A percentile compares a stretch with the other conserved stretches of the same genome.
Evolutionary conservation across 148 eudicot species (phyloP).

Genomic region (Silene conica): DNA sequence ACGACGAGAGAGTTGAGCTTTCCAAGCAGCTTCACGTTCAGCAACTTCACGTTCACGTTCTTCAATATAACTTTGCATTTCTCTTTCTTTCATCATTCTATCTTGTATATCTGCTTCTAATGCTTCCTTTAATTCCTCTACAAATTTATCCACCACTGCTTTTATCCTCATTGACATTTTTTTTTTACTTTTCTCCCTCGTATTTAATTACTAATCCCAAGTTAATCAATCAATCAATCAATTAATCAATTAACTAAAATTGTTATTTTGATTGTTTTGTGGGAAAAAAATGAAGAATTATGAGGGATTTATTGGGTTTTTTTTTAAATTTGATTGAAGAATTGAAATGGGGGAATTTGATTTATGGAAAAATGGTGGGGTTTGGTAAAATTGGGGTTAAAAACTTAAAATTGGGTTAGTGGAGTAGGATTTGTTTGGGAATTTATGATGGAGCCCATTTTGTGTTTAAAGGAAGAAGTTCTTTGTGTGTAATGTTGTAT

Average conservation of each 20-base stretch:
- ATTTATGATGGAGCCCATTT: slow-evolving; percentile 3
- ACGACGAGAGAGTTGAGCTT: slow-evolving; percentile 96
- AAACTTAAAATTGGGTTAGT: too few species aligned
- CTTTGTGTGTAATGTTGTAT: slow-evolving; percentile 8
- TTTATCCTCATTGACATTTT: slow-evolving; percentile 79
- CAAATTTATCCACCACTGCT: slow-evolving; percentile 89
- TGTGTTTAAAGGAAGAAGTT: background rate
- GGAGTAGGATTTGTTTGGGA: background rate
- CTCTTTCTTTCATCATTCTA: slow-evolving; percentile 94
- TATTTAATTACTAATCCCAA: too few species aligned
- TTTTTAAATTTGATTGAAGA: background rate
- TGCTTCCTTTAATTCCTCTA: slow-evolving; percentile 89
- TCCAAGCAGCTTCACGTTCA: slow-evolving; percentile 99
- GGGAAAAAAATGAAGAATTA: too few species aligned
- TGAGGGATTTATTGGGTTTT: too few species aligned
- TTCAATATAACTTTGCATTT: slow-evolving; percentile 95
- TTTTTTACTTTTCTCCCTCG: too few species aligned
- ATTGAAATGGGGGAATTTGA: background rate
- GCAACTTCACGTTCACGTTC: slow-evolving; percentile 96
- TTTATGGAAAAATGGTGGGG: background rate
- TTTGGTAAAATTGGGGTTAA: too few species aligned
- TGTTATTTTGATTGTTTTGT: too few species aligned
- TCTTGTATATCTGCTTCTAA: slow-evolving; percentile 92
- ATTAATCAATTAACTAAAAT: too few species aligned
- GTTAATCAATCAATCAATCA: too few species aligned